These are phyloP conservation scores for Colletotrichum sp. DNA, from an alignment of 2,329 filamentous ascomycete species.

Conservation along the genomic window DNA sequence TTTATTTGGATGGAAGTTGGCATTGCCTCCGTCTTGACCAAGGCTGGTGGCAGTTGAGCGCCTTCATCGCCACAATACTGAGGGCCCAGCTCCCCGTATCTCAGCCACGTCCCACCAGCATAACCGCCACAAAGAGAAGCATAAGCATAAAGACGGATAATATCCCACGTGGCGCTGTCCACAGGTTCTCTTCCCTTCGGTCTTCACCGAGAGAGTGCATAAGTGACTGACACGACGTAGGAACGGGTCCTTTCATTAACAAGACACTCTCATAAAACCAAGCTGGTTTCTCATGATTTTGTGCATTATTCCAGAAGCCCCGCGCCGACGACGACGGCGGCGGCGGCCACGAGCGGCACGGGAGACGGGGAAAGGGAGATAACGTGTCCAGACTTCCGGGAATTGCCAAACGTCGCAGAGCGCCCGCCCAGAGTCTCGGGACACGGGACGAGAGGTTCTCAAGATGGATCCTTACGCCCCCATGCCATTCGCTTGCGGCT, in stretches of 20 bases:
- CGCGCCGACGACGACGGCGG: background rate
- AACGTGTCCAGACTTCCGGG: background rate
- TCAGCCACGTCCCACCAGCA: background rate
- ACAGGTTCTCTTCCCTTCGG: too few relatives aligned
- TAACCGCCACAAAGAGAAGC: background rate
- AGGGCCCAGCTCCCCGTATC: background rate
- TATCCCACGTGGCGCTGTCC: background rate
- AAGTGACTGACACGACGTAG: background rate
- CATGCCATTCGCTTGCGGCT: background rate
- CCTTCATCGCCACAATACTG: background rate
- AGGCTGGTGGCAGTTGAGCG: background rate
- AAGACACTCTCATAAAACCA: background rate
- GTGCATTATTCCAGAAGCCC: background rate
- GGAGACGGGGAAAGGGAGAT: background rate
- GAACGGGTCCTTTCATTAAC: background rate
- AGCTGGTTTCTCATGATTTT: background rate
- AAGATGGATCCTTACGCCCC: background rate
- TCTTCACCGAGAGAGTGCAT: background rate
- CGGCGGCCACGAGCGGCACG: background rate
- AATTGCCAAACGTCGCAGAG: background rate
- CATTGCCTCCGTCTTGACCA: background rate
- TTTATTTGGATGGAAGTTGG: background rate
- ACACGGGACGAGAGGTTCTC: background rate
- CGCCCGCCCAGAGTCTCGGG: background rate
- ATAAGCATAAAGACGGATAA: background rate